Evolutionary conservation across 352 stramenopile species (phyloP).

Genomic region (Phytophthora sansomeana): DNA sequence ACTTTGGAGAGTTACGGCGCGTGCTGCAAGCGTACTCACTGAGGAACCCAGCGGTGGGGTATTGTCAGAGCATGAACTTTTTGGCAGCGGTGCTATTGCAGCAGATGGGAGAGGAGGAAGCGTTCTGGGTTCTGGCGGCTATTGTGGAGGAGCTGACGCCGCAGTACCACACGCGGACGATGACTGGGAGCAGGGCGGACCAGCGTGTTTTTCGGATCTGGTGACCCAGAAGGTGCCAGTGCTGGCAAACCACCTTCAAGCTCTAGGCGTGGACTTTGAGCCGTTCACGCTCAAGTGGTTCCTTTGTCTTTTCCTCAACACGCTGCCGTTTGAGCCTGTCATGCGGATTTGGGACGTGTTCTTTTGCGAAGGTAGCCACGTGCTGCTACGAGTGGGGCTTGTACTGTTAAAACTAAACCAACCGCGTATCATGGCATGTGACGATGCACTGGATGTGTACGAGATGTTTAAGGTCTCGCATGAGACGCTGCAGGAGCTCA

Average conservation of each 20-base stretch:
- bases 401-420: conserved; percentile 87
- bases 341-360: conserved; percentile 92
- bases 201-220: conserved; percentile 85
- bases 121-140: conserved; percentile 86
- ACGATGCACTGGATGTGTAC: conserved; percentile 84
- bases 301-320: conserved; percentile 94
- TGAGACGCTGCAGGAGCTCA: conserved; percentile 64
- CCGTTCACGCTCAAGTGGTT: conserved; percentile 95
- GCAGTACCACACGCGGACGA: conserved; percentile 89
- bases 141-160: conserved; percentile 93
- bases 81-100: conserved; percentile 81
- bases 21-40: conserved; percentile 89
- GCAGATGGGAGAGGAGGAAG: conserved; percentile 86
- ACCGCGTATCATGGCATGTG: conserved; percentile 71
- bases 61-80: conserved; percentile 94
- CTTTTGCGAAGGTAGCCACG: conserved; percentile 91
- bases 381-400: conserved; percentile 86
- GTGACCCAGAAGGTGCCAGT: conserved; percentile 88
- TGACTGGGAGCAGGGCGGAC: conserved; percentile 90
- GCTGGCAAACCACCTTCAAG: conserved; percentile 73
- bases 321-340: conserved; percentile 88
- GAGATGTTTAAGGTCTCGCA: conserved; percentile 85
- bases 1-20: conserved; percentile 71
- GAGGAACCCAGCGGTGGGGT: conserved; percentile 84
- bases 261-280: conserved; percentile 83